phyloP scores from a whole-genome alignment of 2,329 filamentous ascomycete species.

The Huntiella bhutanensis region DNA sequence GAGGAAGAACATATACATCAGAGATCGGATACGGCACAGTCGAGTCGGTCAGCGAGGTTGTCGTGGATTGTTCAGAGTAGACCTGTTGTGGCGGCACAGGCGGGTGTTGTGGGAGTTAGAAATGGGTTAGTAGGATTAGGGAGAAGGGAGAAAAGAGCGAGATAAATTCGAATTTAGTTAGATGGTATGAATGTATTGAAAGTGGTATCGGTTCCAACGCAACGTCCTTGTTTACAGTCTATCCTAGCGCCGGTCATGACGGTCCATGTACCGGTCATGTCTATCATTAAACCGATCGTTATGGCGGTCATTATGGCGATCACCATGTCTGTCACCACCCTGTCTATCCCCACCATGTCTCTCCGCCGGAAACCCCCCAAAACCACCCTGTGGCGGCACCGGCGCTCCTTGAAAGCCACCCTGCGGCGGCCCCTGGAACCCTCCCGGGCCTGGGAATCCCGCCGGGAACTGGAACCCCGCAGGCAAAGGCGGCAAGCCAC shows the following conservation, averaged over 20 bases:
- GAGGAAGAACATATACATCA: neutral
- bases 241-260: too few relatives aligned
- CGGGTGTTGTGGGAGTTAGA: constrained; percentile 6
- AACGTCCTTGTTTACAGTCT: too few relatives aligned
- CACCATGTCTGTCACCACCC: too few relatives aligned
- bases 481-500: neutral
- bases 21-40: constrained; percentile 6
- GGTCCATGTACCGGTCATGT: too few relatives aligned
- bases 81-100: constrained; percentile 6
- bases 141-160: constrained; percentile 36
- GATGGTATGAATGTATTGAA: too few relatives aligned
- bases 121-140: constrained; percentile 18
- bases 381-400: neutral
- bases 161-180: too few relatives aligned
- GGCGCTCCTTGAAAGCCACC: constrained; percentile 12
- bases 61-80: constrained; percentile 4
- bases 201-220: too few relatives aligned
- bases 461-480: constrained; percentile 12
- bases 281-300: too few relatives aligned
- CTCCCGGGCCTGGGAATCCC: constrained; percentile 16
- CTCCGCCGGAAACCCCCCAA: too few relatives aligned
- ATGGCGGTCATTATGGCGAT: too few relatives aligned
- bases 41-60: constrained; percentile 1
- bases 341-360: too few relatives aligned
- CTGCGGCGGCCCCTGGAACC: constrained; percentile 13